Evolutionary conservation across 768 basidiomycete genomes (phyloP), one percentile per base, ranked within the genome.

Genomic region (Suillus placidus): DNA sequence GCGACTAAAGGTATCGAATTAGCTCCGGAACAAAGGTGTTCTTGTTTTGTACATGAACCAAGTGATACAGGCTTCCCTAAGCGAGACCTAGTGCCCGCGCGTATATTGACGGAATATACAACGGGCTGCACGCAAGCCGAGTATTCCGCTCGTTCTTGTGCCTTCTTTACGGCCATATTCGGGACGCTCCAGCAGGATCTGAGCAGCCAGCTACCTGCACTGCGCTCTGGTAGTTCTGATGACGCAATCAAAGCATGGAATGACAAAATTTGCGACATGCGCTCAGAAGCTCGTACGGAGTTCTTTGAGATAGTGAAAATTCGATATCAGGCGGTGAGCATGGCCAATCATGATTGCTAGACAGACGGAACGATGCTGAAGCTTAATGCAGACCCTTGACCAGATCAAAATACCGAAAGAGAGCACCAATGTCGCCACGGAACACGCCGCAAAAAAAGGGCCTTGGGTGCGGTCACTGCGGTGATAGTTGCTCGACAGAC

Each of bases 11-110:
- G 64, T 47, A 58, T 0, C 14, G 0, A 16, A 6, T 38, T 32
- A 70, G 68, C 54, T 71, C 40, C 34, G 58, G 43, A 65, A 62
- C 34, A 71, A 65, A 13, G 20, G 32, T 12, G 67, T 69, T 38
- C 16, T 69, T 0, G 72, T 73, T 0, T 54, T 71, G 2, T 71
- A 71, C 47, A 69, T 73, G 61, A 69, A 67, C 61, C 13, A 8
- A 23, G 9, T 0, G 71, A 72, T 8, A 26, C 23, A 0, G 37
- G 66, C 4, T 71, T 71, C 38, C 72, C 72, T 10, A 0, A 4
- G 4, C 72, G 63, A 0, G 72, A 73, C 61, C 3, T 4, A 2
- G 49, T 68, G 34, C 68, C 70, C 40, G 54, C 70, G 4, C 10
- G 42, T 9, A 66, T 73, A 14, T 64, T 72, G 42, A 67, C 67